phyloP scores from a whole-genome alignment of 768 basidiomycete genomes.

The Lactifluus subvellereus region DNA sequence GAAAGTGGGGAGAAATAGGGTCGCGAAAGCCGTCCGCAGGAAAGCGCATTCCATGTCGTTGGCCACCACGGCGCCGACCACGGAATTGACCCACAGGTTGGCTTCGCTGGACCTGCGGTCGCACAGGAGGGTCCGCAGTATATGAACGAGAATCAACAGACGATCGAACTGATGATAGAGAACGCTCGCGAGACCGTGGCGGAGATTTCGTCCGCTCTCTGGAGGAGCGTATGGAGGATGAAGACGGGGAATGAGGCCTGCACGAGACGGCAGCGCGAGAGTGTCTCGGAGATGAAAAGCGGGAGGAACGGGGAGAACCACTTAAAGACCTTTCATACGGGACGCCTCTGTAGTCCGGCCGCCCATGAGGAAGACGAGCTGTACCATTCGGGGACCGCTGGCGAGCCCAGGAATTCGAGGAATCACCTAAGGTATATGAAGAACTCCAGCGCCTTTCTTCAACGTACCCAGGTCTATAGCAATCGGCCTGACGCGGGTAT shows the following conservation, averaged over 20 bases:
- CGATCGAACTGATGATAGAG: constrained; percentile 48
- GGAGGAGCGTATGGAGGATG: constrained; percentile 30
- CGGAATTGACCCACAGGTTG: constrained; percentile 15
- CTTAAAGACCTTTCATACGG: constrained; percentile 18
- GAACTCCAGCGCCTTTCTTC: constrained; percentile 32
- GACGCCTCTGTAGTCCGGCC: constrained; percentile 15
- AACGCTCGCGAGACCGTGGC: constrained; percentile 16
- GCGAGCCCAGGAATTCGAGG: constrained; percentile 11
- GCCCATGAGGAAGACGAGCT: constrained; percentile 19
- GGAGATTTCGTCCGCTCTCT: constrained; percentile 35
- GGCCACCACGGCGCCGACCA: constrained; percentile 2
- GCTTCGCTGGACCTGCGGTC: constrained; percentile 13
- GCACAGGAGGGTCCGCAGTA: constrained; percentile 11
- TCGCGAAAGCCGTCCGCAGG: constrained; percentile 10
- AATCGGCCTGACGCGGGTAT: constrained; percentile 36
- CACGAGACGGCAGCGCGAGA: constrained; percentile 16
- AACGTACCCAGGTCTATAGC: constrained; percentile 46
- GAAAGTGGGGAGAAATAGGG: neutral
- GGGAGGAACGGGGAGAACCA: constrained; percentile 20
- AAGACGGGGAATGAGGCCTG: constrained; percentile 25
- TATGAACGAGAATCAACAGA: constrained; percentile 48
- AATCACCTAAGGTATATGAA: constrained; percentile 31
- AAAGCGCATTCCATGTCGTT: constrained; percentile 3
- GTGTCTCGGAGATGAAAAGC: constrained; percentile 24
- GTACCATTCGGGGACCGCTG: constrained; percentile 11